These are phyloP conservation scores for Chaetomiaceae sp. DNA, from an alignment of 2,329 filamentous ascomycete genomes.

Conservation along the genomic window DNA sequence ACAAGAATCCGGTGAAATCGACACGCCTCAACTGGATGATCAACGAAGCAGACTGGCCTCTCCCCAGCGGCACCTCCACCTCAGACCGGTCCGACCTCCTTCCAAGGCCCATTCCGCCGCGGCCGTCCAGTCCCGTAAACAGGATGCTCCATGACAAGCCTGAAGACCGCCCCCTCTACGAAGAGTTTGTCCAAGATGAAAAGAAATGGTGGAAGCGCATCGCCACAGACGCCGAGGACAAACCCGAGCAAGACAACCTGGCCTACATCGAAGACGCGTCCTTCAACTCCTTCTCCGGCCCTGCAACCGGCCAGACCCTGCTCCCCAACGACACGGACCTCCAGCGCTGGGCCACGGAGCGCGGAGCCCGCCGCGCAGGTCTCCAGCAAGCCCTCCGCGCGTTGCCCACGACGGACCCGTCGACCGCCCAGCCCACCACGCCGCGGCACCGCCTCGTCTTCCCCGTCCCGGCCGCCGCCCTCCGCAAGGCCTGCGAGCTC, in stretches of 20 bases:
- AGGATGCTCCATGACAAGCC: constrained; percentile 43
- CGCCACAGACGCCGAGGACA: not conserved
- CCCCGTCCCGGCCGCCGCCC: constrained; percentile 29
- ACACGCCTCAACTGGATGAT: constrained; percentile 26
- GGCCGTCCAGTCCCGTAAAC: constrained; percentile 27
- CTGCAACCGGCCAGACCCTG: constrained; percentile 3
- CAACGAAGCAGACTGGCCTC: constrained; percentile 10
- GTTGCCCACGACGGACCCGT: constrained; percentile 29
- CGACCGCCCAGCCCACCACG: constrained; percentile 38
- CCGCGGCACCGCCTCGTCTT: constrained; percentile 38
- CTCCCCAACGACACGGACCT: constrained; percentile 22
- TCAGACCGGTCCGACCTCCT: constrained; percentile 32
- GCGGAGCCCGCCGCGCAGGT: constrained; percentile 43
- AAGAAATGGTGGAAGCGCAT: constrained; percentile 14
- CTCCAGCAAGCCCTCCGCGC: constrained; percentile 41
- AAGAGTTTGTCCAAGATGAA: constrained; percentile 22
- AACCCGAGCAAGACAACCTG: constrained; percentile 28
- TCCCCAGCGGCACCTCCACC: not conserved
- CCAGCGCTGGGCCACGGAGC: constrained; percentile 33
- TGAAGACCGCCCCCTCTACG: constrained; percentile 32
- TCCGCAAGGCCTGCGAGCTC: constrained; percentile 26
- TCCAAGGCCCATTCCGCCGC: constrained; percentile 27
- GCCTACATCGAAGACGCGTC: constrained; percentile 33
- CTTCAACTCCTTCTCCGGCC: constrained; percentile 35
- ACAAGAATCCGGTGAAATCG: constrained; percentile 27